Conservation (phyloP, 106 monocot species). For the Amphibolis antarctica region DNA sequence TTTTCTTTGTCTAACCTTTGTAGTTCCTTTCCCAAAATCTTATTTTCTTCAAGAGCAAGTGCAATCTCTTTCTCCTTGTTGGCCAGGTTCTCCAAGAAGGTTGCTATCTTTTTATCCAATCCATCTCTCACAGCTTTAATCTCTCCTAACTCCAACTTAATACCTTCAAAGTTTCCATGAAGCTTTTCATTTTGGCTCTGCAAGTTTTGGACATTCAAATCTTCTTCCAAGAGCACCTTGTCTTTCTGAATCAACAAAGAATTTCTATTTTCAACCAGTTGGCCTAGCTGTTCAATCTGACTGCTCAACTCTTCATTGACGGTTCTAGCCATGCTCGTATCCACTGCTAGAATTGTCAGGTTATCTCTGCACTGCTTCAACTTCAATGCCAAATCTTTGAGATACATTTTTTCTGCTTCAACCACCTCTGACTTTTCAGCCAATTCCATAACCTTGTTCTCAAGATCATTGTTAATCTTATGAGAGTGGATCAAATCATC, state of each 20-base stretch:
- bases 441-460: constrained; percentile 15
- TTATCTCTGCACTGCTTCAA: constrained; percentile 13
- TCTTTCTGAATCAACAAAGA: constrained; percentile 17
- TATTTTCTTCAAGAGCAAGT: constrained; percentile 20
- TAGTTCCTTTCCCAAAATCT: constrained; percentile 11
- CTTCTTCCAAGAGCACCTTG: constrained; percentile 19
- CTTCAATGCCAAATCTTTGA: constrained; percentile 12
- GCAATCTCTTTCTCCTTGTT: constrained; percentile 24
- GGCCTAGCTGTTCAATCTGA: constrained; percentile 14
- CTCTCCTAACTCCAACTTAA: constrained; percentile 17
- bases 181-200: constrained; percentile 10
- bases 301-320: constrained; percentile 5
- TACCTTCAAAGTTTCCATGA: constrained; percentile 12
- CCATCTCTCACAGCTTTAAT: constrained; percentile 17
- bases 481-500: constrained; percentile 12
- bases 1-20: constrained; percentile 12
- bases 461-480: constrained; percentile 15
- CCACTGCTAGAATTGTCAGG: constrained; percentile 10
- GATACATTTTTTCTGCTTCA: constrained; percentile 20
- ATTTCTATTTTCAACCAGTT: constrained; percentile 10
- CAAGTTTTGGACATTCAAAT: constrained; percentile 11
- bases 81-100: constrained; percentile 12
- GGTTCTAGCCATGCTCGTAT: constrained; percentile 18
- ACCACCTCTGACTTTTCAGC: constrained; percentile 15
- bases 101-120: constrained; percentile 17